These are phyloP conservation scores for Crucibulum laeve DNA, from an alignment of 768 basidiomycete genomes.

Conservation along the genomic window DNA sequence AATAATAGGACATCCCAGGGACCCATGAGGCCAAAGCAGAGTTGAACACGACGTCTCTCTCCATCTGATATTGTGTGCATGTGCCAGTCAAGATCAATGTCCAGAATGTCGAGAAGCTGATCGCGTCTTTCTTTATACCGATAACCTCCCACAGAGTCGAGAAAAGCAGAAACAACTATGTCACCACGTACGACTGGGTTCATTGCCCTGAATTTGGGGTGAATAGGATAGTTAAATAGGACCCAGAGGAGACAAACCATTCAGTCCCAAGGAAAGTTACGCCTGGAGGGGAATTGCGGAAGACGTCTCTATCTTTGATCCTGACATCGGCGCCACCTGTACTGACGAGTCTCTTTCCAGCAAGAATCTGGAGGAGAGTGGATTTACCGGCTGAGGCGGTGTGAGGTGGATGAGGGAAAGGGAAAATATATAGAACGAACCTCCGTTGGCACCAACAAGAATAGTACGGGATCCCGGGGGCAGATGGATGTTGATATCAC, in stretches of 20 bases:
- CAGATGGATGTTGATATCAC: constrained; percentile 61
- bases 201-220: constrained; percentile 66
- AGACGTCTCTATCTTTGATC: constrained; percentile 83
- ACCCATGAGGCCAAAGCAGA: constrained; percentile 93
- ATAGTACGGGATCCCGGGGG: constrained; percentile 78
- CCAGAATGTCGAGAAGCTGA: constrained; percentile 81
- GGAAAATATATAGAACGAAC: constrained; percentile 34
- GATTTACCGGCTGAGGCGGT: constrained; percentile 76
- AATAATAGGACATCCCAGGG: constrained; percentile 91
- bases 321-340: constrained; percentile 48
- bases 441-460: constrained; percentile 92
- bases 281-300: constrained; percentile 78
- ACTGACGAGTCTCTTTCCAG: constrained; percentile 82
- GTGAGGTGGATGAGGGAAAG: constrained; percentile 11
- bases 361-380: constrained; percentile 91
- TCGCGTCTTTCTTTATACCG: constrained; percentile 88
- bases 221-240: constrained; percentile 4
- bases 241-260: constrained; percentile 50
- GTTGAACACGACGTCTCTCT: constrained; percentile 86
- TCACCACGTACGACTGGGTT: constrained; percentile 95
- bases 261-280: constrained; percentile 92
- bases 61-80: constrained; percentile 97
- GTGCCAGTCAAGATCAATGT: constrained; percentile 94
- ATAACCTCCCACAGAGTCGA: constrained; percentile 98
- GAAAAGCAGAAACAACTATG: constrained; percentile 86